A percentile compares a stretch with the other conserved stretches of the same genome.
These are phyloP conservation scores for Eudorina sp. DNA, from an alignment of 139 green algal species.

Conservation along the genomic window DNA sequence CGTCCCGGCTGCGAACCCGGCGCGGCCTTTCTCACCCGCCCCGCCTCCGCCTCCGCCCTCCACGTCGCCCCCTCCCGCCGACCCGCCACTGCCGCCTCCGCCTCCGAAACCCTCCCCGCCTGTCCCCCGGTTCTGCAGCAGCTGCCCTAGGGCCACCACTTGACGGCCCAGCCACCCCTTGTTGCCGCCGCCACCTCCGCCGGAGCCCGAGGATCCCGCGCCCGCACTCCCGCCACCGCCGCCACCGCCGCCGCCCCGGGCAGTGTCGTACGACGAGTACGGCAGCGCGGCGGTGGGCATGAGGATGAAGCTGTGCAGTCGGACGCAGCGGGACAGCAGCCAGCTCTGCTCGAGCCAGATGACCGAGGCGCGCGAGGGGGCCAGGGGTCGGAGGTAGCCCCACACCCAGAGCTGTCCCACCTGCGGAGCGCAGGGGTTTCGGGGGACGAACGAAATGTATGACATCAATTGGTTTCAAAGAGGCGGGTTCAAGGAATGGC, in stretches of 20 bases:
- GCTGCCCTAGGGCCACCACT: background rate
- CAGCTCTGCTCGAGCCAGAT: constrained; percentile 39
- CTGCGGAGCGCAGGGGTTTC: constrained; percentile 47
- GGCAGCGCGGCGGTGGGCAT: constrained; percentile 13
- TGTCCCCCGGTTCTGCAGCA: no score
- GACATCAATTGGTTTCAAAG: no score
- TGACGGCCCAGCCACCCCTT: background rate
- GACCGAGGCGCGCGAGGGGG: constrained; percentile 47
- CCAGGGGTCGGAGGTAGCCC: constrained; percentile 54
- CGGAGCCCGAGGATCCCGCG: background rate
- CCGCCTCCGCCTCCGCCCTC: background rate
- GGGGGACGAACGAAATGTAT: no score
- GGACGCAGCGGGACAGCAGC: background rate
- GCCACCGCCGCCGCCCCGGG: background rate
- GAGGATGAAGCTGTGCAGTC: constrained; percentile 15
- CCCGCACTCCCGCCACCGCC: background rate
- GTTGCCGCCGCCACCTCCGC: background rate
- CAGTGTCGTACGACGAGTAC: constrained; percentile 5
- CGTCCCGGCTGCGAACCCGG: background rate
- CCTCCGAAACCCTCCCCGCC: background rate
- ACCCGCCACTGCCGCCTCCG: background rate
- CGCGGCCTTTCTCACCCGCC: background rate
- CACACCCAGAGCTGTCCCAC: constrained; percentile 65
- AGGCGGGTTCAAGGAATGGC: no score
- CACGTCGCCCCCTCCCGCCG: background rate